Conservation (phyloP, 23 red algal species). For the Gracilariopsis chorda region DNA sequence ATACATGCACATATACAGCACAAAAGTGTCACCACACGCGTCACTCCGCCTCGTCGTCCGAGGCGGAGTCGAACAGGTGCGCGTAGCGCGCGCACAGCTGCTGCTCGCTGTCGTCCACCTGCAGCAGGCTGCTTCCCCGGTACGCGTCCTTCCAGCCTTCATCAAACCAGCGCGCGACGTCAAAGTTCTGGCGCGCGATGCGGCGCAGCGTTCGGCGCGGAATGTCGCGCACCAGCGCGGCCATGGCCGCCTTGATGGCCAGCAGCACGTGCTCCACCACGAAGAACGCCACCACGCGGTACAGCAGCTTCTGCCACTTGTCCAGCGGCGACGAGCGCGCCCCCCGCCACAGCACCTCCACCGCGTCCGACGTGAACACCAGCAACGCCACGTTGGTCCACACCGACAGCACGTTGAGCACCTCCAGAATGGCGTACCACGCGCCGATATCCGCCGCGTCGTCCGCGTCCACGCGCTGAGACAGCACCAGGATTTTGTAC, state of each 20-base stretch:
- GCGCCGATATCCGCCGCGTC: constrained; percentile 80
- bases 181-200: constrained; percentile 61
- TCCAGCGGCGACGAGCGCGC: neutral
- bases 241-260: constrained; percentile 49
- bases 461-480: constrained; percentile 64
- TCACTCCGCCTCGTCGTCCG: no score
- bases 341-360: constrained; percentile 6
- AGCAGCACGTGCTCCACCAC: constrained; percentile 68
- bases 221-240: constrained; percentile 43
- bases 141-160: constrained; percentile 51
- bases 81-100: constrained; percentile 5
- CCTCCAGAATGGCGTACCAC: constrained; percentile 64
- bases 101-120: constrained; percentile 15
- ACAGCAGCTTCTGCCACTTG: constrained; percentile 28
- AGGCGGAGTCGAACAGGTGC: constrained; percentile 35
- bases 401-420: constrained; percentile 69
- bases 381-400: constrained; percentile 57
- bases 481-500: constrained; percentile 67
- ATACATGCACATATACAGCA: no score
- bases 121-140: constrained; percentile 42
- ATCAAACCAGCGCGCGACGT: constrained; percentile 64
- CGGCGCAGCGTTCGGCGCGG: constrained; percentile 6
- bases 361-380: constrained; percentile 55
- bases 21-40: no score
- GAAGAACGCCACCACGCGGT: constrained; percentile 60